Conservation (phyloP, 306 rosid species). For the Begonia loranthoides region DNA sequence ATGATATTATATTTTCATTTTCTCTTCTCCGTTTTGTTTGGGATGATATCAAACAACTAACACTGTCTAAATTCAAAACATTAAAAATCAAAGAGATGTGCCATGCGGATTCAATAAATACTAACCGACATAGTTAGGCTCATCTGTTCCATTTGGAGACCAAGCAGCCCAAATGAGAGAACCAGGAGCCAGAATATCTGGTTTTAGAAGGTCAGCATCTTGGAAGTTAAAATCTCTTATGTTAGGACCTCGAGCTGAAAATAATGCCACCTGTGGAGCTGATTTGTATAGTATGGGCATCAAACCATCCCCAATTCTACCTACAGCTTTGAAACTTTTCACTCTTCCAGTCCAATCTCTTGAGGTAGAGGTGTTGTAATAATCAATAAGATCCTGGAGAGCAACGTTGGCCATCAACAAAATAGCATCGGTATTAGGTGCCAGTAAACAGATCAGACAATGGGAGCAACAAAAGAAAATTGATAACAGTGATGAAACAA, state of each 20-base stretch:
- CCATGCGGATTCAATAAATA: constrained; percentile 49
- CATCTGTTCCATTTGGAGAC: constrained; percentile 81
- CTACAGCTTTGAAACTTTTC: constrained; percentile 65
- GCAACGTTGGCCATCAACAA: background rate
- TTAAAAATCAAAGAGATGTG: background rate
- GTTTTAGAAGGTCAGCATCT: constrained; percentile 77
- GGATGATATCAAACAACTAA: background rate
- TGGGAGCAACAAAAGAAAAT: too few relatives aligned
- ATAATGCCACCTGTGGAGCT: constrained; percentile 85
- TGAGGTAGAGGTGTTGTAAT: constrained; percentile 78
- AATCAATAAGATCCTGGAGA: constrained; percentile 75
- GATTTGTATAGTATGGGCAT: constrained; percentile 69
- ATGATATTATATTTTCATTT: too few relatives aligned
- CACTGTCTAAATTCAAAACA: background rate
- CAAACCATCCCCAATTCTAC: constrained; percentile 87
- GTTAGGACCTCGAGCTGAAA: constrained; percentile 98
- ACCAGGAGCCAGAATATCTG: constrained; percentile 96
- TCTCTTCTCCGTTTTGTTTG: background rate
- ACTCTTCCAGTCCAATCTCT: constrained; percentile 99
- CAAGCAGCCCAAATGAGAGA: constrained; percentile 89
- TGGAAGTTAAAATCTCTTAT: constrained; percentile 68
- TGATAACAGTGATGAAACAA: too few relatives aligned
- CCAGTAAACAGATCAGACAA: too few relatives aligned
- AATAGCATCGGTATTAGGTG: too few relatives aligned
- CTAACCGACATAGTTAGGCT: constrained; percentile 74